Conservation (phyloP, 2,329 filamentous ascomycete genomes). For the Ustulina deusta region DNA sequence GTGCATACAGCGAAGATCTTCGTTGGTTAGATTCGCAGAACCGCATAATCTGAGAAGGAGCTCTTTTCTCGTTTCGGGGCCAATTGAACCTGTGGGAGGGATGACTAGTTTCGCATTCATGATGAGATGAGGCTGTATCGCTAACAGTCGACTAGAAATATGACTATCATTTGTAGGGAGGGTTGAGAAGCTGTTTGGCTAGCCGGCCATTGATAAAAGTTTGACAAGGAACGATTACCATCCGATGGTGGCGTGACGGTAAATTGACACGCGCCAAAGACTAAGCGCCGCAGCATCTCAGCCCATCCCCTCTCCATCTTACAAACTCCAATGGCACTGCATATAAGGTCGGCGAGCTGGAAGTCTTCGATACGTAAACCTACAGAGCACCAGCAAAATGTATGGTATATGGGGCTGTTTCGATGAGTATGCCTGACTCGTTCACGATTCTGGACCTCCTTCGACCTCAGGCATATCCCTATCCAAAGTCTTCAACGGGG, state of each 20-base stretch:
- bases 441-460: conserved; percentile 28
- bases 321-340: neutral
- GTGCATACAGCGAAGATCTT: conserved; percentile 33
- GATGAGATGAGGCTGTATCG: neutral
- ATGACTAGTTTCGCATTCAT: conserved; percentile 16
- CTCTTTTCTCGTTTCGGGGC: conserved; percentile 17
- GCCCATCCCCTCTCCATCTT: conserved; percentile 9
- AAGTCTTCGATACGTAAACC: neutral
- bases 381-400: neutral
- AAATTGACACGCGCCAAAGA: neutral
- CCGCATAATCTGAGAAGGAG: conserved; percentile 36
- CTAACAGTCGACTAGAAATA: neutral
- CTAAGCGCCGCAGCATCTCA: neutral
- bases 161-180: neutral
- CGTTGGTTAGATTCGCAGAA: conserved; percentile 20
- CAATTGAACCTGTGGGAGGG: conserved; percentile 25
- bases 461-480: conserved; percentile 32
- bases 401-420: neutral
- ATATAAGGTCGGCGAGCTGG: neutral
- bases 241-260: conserved; percentile 28
- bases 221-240: neutral
- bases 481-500: conserved; percentile 33
- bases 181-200: neutral
- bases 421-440: neutral
- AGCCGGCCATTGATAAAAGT: neutral